Percentiles rank a stretch among this genome's conserved stretches.
These are phyloP conservation scores for Picea glauca DNA, from an alignment of 75 land plant genomes.

Conservation along the genomic window DNA sequence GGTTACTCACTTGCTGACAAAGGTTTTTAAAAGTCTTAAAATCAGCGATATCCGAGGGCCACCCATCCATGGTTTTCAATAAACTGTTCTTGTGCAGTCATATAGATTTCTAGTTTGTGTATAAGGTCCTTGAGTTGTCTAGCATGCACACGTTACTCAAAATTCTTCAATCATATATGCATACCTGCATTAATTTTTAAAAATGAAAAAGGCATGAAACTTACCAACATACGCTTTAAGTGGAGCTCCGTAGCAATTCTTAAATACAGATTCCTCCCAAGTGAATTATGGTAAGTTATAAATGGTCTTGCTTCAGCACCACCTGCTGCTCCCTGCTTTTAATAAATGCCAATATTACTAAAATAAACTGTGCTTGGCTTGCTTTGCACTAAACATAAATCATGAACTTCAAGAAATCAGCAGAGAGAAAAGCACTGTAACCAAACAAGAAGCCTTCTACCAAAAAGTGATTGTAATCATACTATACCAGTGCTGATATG, in stretches of 20 bases:
- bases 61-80: background rate
- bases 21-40: background rate
- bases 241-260: conserved; percentile 98
- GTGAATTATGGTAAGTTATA: conserved; percentile 85
- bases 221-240: conserved; percentile 89
- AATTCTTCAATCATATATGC: background rate
- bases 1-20: background rate
- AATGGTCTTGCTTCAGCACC: conserved; percentile 99
- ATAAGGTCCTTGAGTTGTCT: background rate
- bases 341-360: background rate
- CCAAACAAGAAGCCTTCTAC: background rate
- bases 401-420: background rate
- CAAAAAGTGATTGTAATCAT: background rate
- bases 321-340: conserved; percentile 89
- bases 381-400: background rate
- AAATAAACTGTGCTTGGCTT: background rate
- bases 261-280: conserved; percentile 76
- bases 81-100: background rate
- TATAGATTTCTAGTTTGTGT: background rate
- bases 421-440: background rate
- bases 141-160: background rate
- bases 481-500: background rate
- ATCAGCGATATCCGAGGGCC: background rate
- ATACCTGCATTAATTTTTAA: background rate
- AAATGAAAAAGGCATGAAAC: conserved; percentile 1